Evolutionary conservation across 1,284 basidiomycete species (phyloP).

Genomic region (Heterobasidion occidentale): DNA sequence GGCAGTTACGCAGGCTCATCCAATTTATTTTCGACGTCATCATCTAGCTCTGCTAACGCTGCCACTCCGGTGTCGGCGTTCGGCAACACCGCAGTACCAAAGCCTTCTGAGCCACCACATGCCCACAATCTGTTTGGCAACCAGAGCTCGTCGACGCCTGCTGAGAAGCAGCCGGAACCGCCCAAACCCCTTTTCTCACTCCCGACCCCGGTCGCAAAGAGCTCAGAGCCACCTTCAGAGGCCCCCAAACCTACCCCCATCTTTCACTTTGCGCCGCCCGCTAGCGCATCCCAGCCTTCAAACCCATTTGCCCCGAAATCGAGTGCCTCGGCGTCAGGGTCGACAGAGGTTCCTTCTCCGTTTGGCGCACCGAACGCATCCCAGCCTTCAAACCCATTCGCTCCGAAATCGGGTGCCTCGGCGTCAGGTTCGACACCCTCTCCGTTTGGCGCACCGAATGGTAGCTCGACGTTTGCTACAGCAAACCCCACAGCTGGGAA

Average conservation of each 20-base stretch:
- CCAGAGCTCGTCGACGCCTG: not conserved
- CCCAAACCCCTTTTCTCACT: not conserved
- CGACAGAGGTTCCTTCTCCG: too few species aligned
- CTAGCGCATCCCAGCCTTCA: not conserved
- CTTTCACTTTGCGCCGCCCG: not conserved
- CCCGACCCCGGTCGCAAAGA: too few species aligned
- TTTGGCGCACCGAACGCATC: too few species aligned
- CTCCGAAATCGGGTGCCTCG: too few species aligned
- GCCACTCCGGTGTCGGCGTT: not conserved
- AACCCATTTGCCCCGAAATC: too few species aligned
- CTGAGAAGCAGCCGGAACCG: not conserved
- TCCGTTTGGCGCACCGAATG: not conserved
- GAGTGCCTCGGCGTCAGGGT: too few species aligned
- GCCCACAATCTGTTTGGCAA: not conserved
- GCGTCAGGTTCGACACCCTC: not conserved
- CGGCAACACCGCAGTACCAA: not conserved
- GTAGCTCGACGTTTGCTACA: too few species aligned
- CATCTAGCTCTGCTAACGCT: not conserved
- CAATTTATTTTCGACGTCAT: not conserved
- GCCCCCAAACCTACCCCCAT: too few species aligned
- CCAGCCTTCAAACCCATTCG: not conserved
- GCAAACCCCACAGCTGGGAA: too few species aligned
- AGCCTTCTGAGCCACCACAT: not conserved
- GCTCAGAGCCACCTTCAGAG: too few species aligned
- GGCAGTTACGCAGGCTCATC: not conserved